Evolutionary conservation across 2,329 filamentous ascomycete genomes (phyloP).

Genomic region (Thermothelomyces thermophilus): DNA sequence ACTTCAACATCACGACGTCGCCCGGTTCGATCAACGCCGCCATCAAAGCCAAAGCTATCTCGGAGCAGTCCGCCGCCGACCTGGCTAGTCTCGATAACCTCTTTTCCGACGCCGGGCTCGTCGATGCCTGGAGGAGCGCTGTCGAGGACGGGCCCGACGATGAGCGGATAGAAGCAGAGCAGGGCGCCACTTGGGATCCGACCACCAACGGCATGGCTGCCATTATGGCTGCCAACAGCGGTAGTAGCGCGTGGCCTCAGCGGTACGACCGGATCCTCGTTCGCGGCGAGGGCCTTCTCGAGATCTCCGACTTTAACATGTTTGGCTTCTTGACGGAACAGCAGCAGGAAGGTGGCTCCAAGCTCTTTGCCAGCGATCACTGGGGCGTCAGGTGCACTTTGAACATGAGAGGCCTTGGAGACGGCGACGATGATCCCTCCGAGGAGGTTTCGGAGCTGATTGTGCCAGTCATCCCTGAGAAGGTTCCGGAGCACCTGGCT

Average conservation of each 20-base stretch:
- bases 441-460: slow-evolving; percentile 25
- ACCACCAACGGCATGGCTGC: slow-evolving; percentile 49
- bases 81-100: slow-evolving; percentile 42
- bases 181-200: slow-evolving; percentile 60
- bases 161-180: slow-evolving; percentile 47
- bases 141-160: slow-evolving; percentile 34
- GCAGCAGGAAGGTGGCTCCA: slow-evolving; percentile 5
- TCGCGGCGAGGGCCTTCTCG: slow-evolving; percentile 35
- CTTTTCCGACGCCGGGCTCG: slow-evolving; percentile 40
- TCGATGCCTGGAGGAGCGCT: slow-evolving; percentile 46
- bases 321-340: slow-evolving; percentile 43
- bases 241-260: slow-evolving; percentile 51
- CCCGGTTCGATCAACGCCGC: slow-evolving; percentile 48
- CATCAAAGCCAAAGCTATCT: slow-evolving; percentile 47
- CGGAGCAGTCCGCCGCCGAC: slow-evolving; percentile 37
- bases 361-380: slow-evolving; percentile 46
- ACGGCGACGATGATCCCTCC: background rate
- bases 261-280: slow-evolving; percentile 59
- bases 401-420: slow-evolving; percentile 18
- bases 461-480: slow-evolving; percentile 31
- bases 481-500: slow-evolving; percentile 29
- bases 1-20: slow-evolving; percentile 60
- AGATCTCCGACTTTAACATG: slow-evolving; percentile 45
- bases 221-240: slow-evolving; percentile 38
- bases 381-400: slow-evolving; percentile 49